Percentiles rank a stretch among this genome's conserved stretches.
Evolutionary conservation across 768 basidiomycete species (phyloP).

Genomic region (Lactarius akahatsu): DNA sequence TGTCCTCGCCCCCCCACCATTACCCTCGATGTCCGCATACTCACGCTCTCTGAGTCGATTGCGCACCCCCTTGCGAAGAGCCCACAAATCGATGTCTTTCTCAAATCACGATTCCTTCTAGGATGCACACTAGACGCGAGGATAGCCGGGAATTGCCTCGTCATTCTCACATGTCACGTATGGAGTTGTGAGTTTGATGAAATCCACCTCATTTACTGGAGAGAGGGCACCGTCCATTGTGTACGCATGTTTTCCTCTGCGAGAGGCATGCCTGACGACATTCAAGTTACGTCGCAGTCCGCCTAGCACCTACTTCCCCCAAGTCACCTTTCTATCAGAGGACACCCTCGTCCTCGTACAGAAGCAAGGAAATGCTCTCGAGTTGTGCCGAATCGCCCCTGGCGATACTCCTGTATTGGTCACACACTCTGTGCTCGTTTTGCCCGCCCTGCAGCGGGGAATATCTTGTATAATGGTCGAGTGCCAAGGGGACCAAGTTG

Average conservation of each 20-base stretch:
- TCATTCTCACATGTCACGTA: slow-evolving; percentile 23
- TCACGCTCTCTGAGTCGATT: slow-evolving; percentile 21
- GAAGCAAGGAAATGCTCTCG: slow-evolving; percentile 25
- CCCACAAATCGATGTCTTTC: slow-evolving; percentile 16
- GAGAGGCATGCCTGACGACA: background rate
- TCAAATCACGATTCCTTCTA: slow-evolving; percentile 23
- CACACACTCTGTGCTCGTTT: slow-evolving; percentile 20
- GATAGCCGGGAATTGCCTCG: slow-evolving; percentile 18
- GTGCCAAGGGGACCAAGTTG: slow-evolving; percentile 24
- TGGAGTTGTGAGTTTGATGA: slow-evolving; percentile 24
- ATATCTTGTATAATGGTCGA: slow-evolving; percentile 23
- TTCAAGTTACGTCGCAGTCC: slow-evolving; percentile 21
- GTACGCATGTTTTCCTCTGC: slow-evolving; percentile 2
- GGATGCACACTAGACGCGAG: slow-evolving; percentile 23
- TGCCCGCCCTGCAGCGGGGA: slow-evolving; percentile 19
- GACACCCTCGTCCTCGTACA: slow-evolving; percentile 21
- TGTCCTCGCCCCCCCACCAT: slow-evolving; percentile 13
- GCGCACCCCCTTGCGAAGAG: slow-evolving; percentile 21
- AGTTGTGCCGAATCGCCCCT: slow-evolving; percentile 18
- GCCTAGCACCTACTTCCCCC: slow-evolving; percentile 23
- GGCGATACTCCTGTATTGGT: slow-evolving; percentile 13
- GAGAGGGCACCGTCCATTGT: slow-evolving; percentile 18
- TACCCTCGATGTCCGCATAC: slow-evolving; percentile 18
- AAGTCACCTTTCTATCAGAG: slow-evolving; percentile 22
- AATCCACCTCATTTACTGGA: slow-evolving; percentile 23